phyloP scores from a whole-genome alignment of 805 yeast species.

The Saccharomyces cerevisiae region DNA sequence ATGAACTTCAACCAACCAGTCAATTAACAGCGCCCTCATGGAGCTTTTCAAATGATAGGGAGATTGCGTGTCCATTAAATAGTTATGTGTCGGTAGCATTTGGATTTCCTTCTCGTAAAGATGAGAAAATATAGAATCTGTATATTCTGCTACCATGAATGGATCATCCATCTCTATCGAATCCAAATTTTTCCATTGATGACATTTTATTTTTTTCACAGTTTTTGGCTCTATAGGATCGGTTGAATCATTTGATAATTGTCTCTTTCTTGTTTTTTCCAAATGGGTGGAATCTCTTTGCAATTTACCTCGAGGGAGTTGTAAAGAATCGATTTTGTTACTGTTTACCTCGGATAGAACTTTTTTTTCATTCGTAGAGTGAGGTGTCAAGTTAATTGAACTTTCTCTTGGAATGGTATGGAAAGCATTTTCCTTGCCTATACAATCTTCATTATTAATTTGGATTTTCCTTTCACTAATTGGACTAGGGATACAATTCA shows the following conservation, averaged over 20 bases:
- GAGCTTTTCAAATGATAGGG: slow-evolving; percentile 67
- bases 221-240: slow-evolving; percentile 34
- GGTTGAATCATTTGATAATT: not conserved
- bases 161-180: slow-evolving; percentile 65
- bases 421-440: not conserved
- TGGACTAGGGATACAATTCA: not conserved
- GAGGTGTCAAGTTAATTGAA: not conserved
- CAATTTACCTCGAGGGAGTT: not conserved
- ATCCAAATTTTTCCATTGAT: slow-evolving; percentile 46
- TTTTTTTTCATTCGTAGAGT: not conserved
- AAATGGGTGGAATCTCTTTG: not conserved
- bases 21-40: slow-evolving; percentile 78
- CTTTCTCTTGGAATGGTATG: not conserved
- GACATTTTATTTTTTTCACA: not conserved
- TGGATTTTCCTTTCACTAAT: not conserved
- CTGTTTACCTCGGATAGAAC: not conserved
- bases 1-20: slow-evolving; percentile 90
- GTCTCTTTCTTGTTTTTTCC: not conserved
- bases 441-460: not conserved
- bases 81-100: slow-evolving; percentile 61
- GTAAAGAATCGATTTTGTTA: not conserved
- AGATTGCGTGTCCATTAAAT: slow-evolving; percentile 39
- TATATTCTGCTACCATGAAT: slow-evolving; percentile 84
- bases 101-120: slow-evolving; percentile 56
- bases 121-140: slow-evolving; percentile 72